A percentile compares a stretch with the other conserved stretches of the same genome.
phyloP scores from a whole-genome alignment of 805 yeast genomes.

The Wickerhamiella cacticola region DNA sequence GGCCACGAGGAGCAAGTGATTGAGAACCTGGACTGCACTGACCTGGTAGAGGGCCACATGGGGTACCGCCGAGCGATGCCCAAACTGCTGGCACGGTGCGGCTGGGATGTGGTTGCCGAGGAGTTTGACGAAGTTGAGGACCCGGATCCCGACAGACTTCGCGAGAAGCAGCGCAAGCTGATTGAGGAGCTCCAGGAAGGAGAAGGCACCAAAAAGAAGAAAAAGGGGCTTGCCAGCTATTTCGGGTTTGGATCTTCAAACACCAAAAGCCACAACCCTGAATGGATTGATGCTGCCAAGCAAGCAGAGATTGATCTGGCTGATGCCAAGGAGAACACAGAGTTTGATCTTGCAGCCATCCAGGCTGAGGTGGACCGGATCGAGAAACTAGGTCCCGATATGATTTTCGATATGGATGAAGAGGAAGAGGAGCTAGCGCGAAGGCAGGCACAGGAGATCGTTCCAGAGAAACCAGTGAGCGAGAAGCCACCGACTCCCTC shows the following conservation, averaged over 20 bases:
- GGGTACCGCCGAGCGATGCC: slow-evolving; percentile 95
- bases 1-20: slow-evolving; percentile 27
- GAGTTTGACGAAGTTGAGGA: slow-evolving; percentile 94
- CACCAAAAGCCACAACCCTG: slow-evolving; percentile 36
- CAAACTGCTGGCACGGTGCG: slow-evolving; percentile 49
- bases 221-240: slow-evolving; percentile 24
- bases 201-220: slow-evolving; percentile 17
- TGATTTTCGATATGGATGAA: slow-evolving; percentile 20
- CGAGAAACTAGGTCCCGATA: slow-evolving; percentile 20
- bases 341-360: slow-evolving; percentile 33
- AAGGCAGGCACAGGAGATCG: not conserved
- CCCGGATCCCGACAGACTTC: slow-evolving; percentile 78
- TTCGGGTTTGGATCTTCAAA: slow-evolving; percentile 23
- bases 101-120: slow-evolving; percentile 75
- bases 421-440: not conserved
- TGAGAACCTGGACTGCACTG: slow-evolving; percentile 82
- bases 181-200: slow-evolving; percentile 49
- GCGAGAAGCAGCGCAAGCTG: slow-evolving; percentile 64
- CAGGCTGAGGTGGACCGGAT: slow-evolving; percentile 28
- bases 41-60: slow-evolving; percentile 87
- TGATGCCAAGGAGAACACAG: slow-evolving; percentile 29
- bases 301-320: slow-evolving; percentile 39
- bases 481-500: not conserved
- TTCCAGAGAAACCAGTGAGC: not conserved
- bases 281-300: slow-evolving; percentile 43